A percentile compares a stretch with the other conserved stretches of the same genome.
Evolutionary conservation across 78 protist species (phyloP).

Genomic region (Emiliania huxleyi): DNA sequence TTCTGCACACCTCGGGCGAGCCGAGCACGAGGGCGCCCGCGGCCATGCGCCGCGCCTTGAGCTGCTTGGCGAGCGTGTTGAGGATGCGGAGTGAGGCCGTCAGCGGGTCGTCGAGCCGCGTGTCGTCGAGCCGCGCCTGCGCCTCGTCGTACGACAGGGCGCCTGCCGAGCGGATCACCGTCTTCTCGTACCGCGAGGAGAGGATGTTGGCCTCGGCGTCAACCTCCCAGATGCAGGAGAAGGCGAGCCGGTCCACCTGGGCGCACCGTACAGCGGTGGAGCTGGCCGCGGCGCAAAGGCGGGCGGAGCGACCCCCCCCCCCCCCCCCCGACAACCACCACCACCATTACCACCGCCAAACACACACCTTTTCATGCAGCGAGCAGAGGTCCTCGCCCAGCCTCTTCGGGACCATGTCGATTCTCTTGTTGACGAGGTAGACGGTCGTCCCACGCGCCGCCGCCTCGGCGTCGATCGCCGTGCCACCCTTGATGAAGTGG

Average conservation of each 20-base stretch:
- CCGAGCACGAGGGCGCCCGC: conserved; percentile 65
- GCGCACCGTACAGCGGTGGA: no score
- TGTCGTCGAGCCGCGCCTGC: conserved; percentile 50
- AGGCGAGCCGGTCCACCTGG: conserved; percentile 65
- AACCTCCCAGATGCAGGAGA: conserved; percentile 21
- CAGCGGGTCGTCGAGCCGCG: neutral
- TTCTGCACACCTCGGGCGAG: conserved; percentile 7
- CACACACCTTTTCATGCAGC: neutral
- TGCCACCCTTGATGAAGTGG: conserved; percentile 70
- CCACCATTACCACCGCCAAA: no score
- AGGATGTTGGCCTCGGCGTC: conserved; percentile 53
- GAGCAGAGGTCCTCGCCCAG: conserved; percentile 64
- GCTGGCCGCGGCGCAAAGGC: neutral
- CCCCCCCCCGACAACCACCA: neutral
- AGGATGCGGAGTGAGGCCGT: neutral
- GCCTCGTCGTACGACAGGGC: conserved; percentile 83
- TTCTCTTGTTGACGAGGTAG: conserved; percentile 70
- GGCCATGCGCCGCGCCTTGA: conserved; percentile 68
- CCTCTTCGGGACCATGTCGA: conserved; percentile 76
- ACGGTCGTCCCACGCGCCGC: conserved; percentile 69
- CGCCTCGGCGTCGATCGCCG: conserved; percentile 81
- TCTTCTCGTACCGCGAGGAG: conserved; percentile 64
- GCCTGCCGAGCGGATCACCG: conserved; percentile 85
- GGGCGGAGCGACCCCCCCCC: neutral
- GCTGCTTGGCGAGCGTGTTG: conserved; percentile 56